Evolutionary conservation across 1,139 yeast species (phyloP).

Genomic region (Kodamaea ohmeri): DNA sequence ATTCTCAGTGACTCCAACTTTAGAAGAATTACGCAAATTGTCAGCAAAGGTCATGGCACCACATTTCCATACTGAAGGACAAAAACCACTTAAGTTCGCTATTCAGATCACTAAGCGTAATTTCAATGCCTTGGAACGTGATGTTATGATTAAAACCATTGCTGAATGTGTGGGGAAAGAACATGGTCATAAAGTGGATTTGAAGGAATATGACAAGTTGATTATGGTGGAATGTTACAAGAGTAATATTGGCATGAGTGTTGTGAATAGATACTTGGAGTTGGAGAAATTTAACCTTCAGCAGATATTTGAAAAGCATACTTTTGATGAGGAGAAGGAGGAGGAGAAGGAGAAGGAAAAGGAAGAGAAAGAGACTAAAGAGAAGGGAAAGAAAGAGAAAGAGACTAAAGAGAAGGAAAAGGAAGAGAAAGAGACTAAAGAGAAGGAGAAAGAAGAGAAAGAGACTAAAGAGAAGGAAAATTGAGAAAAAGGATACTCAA

Average conservation of each 20-base stretch:
- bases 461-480: constrained; percentile 10
- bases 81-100: constrained; percentile 64
- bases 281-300: constrained; percentile 59
- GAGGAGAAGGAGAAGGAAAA: constrained; percentile 6
- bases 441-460: constrained; percentile 10
- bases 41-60: constrained; percentile 58
- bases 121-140: constrained; percentile 68
- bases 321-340: constrained; percentile 17
- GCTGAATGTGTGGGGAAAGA: constrained; percentile 73
- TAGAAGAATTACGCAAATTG: constrained; percentile 62
- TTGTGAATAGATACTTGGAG: constrained; percentile 61
- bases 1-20: constrained; percentile 67
- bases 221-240: constrained; percentile 86
- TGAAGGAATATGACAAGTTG: constrained; percentile 75
- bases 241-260: constrained; percentile 77
- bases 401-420: constrained; percentile 8
- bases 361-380: constrained; percentile 5
- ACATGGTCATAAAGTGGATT: constrained; percentile 73
- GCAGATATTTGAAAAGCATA: constrained; percentile 54
- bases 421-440: constrained; percentile 7
- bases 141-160: constrained; percentile 63
- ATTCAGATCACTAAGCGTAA: constrained; percentile 77
- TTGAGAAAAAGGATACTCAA: no score
- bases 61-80: constrained; percentile 60
- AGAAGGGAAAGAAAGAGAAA: constrained; percentile 5